Evolutionary conservation across 139 green algal species (phyloP), one percentile per base, ranked within the genome.

Genomic region (Micromonas pusilla): DNA sequence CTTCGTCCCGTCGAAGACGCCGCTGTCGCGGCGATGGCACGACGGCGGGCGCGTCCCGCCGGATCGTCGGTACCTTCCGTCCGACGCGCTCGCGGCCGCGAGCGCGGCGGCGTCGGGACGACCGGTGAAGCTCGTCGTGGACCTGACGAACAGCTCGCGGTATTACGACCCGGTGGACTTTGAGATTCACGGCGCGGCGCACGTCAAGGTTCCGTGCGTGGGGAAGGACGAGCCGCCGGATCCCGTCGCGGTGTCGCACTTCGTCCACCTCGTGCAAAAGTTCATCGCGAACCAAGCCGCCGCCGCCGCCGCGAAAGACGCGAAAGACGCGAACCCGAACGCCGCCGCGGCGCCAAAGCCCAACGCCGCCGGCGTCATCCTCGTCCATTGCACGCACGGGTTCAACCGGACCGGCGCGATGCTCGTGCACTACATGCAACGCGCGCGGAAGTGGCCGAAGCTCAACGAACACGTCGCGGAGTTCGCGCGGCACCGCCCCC

Each of bases 301-400:
- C 38, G 52, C 36, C 68, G 9, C 6, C 39, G 28, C 30, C 4
- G 21, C 3, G n/a, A 28, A 52, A 31, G 28, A n/a, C n/a, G n/a
- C n/a, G n/a, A n/a, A n/a, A n/a, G n/a, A n/a, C n/a, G n/a, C n/a
- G n/a, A 16, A 72, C 25, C 20, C 2, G 36, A 38, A 38, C 2
- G 52, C 52, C 16, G 52, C 52, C 20, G 52, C 52, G 52, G 19
- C 16, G 19, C 16, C 52, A 20, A 20, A 20, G 20, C 13, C 32
- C 26, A 52, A 25, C 31, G n/a, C 73, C 16, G 73, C 1, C n/a
- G n/a, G 52, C 9, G 81, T 74, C 33, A 36, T 87, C 5, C 71
- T 97, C 6, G 89, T 99, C 39, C 95, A 99, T 86, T 99, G 95
- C 90, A 99, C 95, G 53, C 95, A 99, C 77, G 95, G 95, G 66